Evolutionary conservation across 306 rosid genomes (phyloP).

Genomic region (Inga laurina): DNA sequence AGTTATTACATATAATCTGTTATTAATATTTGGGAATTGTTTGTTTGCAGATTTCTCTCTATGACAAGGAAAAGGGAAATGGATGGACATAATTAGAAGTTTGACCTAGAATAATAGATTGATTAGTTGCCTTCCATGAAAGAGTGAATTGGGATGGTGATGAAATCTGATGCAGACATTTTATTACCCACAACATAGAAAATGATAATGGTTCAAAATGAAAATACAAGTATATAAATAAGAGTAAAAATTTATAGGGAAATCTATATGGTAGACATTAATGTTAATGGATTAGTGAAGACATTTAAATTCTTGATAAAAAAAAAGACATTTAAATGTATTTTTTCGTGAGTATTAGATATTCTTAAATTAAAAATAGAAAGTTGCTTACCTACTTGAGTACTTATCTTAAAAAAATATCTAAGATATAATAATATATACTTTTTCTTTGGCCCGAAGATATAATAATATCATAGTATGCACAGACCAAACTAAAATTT

Average conservation of each 20-base stretch:
- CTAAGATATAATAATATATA: neutral
- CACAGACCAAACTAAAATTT: neutral
- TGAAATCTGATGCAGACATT: neutral
- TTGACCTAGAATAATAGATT: neutral
- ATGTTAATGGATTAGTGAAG: neutral
- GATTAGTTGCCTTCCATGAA: constrained; percentile 3
- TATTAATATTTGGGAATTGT: neutral
- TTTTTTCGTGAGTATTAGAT: no score
- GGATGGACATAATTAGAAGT: neutral
- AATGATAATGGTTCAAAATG: neutral
- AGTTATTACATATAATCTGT: neutral
- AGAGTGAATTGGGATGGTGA: neutral
- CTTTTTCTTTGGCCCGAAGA: neutral
- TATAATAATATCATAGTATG: no score
- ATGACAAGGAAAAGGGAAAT: neutral
- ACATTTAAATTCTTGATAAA: neutral
- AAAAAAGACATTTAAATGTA: no score
- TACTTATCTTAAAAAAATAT: neutral
- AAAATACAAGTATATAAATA: neutral
- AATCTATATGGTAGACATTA: neutral
- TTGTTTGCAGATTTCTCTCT: constrained; percentile 36
- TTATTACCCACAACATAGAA: neutral
- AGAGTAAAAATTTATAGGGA: neutral
- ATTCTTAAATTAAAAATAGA: no score
- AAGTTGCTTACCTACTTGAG: neutral